Conservation (phyloP, 2,329 filamentous ascomycete species). For the Volutella citrinella region DNA sequence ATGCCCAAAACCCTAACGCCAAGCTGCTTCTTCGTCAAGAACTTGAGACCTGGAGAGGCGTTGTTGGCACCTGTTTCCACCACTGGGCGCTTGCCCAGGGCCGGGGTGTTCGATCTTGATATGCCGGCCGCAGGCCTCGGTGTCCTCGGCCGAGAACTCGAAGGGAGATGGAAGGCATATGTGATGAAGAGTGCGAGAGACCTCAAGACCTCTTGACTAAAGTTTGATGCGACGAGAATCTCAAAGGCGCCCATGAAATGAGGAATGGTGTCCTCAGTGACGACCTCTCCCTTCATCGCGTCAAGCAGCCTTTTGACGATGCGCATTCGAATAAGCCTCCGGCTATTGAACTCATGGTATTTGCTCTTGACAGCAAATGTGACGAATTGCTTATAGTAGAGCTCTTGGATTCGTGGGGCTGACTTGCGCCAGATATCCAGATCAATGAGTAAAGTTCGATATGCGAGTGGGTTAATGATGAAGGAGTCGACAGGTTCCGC, state of each 20-base stretch:
- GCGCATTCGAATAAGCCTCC: slow-evolving; percentile 87
- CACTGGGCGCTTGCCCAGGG: slow-evolving; percentile 34
- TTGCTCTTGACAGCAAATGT: slow-evolving; percentile 88
- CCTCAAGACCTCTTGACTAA: slow-evolving; percentile 80
- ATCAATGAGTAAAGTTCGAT: slow-evolving; percentile 87
- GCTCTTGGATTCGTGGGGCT: slow-evolving; percentile 70
- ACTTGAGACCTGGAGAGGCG: slow-evolving; percentile 31
- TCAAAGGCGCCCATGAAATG: slow-evolving; percentile 78
- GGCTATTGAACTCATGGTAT: slow-evolving; percentile 87
- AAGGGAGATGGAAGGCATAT: slow-evolving; percentile 72
- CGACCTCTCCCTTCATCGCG: slow-evolving; percentile 79
- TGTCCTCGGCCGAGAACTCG: slow-evolving; percentile 48
- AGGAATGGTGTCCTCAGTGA: slow-evolving; percentile 68
- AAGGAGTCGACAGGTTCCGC: slow-evolving; percentile 80
- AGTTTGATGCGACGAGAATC: slow-evolving; percentile 73
- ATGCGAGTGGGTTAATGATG: slow-evolving; percentile 93
- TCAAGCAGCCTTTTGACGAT: slow-evolving; percentile 89
- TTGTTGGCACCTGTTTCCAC: slow-evolving; percentile 31
- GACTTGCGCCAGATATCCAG: slow-evolving; percentile 89
- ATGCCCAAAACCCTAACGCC: slow-evolving; percentile 73
- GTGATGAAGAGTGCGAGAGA: slow-evolving; percentile 90
- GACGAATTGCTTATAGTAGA: slow-evolving; percentile 92
- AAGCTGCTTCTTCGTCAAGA: slow-evolving; percentile 64
- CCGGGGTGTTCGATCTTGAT: slow-evolving; percentile 40
- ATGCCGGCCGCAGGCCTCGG: slow-evolving; percentile 42